Evolutionary conservation across 2,329 filamentous ascomycete species (phyloP), one percentile per base, ranked within the genome.

Genomic region (Calonectria pauciramosa): DNA sequence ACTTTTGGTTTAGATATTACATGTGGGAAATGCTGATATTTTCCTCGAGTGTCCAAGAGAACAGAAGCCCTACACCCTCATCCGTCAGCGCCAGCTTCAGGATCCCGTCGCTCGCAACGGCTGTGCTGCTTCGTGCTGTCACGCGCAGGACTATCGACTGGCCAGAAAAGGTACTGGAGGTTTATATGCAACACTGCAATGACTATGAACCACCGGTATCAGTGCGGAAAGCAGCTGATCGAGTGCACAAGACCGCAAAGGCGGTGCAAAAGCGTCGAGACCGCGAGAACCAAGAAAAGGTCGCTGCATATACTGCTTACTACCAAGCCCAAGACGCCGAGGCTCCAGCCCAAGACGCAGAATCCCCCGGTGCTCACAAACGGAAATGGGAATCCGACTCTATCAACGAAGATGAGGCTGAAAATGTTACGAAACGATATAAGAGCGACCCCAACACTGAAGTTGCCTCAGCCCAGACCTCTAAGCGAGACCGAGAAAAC

Each of bases 1-100:
- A 98, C 80, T 99, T 99, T 83, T 99, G 97, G 97, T 90, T 96
- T 70, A 92, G 93, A 54, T 98, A 95, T 85, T 98, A 98, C 85
- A 89, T 93, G 68, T 99, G 96, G 94, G 97, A 99, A 85, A 93
- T 99, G 89, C 89, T 94, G 72, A 81, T 91, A 6, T 91, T 90
- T 76, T 85, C 87, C 2, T 88, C 88, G 7, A 86, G 74, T 72
- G 75, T 75, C 14, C 74, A 79, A 32, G 87, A 89, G 70, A 90
- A 88, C 44, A 87, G 89, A 73, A 91, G 90, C 73, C 88, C 89
- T 1, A 90, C 88, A 0, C 89, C 90, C 7, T 86, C 85, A 3
- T 86, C 86, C 6, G 78, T 81, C 0, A 81, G 84, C 23, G 88
- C 89, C 64, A 87, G 87, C 10, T 87, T 91, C 59, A 90, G 93